phyloP scores from a whole-genome alignment of 148 eudicot species.

The Nyssa sinensis region DNA sequence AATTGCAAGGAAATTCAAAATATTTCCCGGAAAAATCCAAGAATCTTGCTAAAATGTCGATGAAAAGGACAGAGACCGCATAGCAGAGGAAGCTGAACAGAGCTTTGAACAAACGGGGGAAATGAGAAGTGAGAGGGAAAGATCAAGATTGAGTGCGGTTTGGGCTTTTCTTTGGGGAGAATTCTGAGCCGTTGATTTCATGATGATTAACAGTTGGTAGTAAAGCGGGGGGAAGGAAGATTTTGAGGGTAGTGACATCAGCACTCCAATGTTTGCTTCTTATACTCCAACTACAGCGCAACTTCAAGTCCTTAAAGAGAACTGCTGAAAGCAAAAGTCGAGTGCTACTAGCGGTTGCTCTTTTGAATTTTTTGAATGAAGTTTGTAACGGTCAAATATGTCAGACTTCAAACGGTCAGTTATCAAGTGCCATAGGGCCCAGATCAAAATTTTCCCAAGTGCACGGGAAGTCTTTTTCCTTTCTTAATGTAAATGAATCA shows the following conservation, averaged over 20 bases:
- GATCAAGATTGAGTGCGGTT: conserved; percentile 25
- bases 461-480: no score
- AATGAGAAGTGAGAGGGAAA: conserved; percentile 15
- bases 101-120: background rate
- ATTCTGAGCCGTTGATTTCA: conserved; percentile 40
- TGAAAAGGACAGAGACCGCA: conserved; percentile 10
- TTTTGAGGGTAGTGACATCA: conserved; percentile 12
- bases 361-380: conserved; percentile 20
- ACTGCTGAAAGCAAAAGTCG: conserved; percentile 10
- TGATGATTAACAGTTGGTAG: conserved; percentile 32
- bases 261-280: conserved; percentile 6
- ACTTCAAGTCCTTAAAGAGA: background rate
- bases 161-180: background rate
- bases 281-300: background rate
- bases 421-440: background rate
- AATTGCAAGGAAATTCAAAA: conserved; percentile 11
- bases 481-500: background rate
- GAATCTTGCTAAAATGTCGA: background rate
- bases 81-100: conserved; percentile 14
- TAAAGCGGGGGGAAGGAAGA: conserved; percentile 11
- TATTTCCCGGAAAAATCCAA: conserved; percentile 2
- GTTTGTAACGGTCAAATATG: conserved; percentile 57
- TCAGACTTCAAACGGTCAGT: conserved; percentile 19
- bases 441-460: conserved; percentile 1
- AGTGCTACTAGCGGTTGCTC: conserved; percentile 2